A percentile compares a stretch with the other conserved stretches of the same genome.
Conservation (phyloP, 2,329 filamentous ascomycete species). For the Bipolaris zeicola region DNA sequence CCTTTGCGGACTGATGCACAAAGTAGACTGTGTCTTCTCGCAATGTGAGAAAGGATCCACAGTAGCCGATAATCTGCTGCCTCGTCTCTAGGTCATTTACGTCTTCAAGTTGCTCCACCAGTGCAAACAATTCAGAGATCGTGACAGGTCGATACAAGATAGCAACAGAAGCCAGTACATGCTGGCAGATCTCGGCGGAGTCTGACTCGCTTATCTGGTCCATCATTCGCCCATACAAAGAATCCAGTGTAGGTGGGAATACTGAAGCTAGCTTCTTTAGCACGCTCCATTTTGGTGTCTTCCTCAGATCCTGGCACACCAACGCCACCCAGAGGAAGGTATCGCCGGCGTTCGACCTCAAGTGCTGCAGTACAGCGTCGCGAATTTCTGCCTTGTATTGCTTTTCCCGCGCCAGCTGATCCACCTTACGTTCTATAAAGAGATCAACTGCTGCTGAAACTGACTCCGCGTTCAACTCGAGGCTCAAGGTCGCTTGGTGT, state of each 20-base stretch:
- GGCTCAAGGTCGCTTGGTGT: not conserved
- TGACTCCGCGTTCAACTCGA: conserved; percentile 14
- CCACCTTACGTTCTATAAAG: conserved; percentile 49
- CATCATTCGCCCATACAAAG: conserved; percentile 51
- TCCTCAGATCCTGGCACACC: conserved; percentile 44
- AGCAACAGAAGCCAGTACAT: conserved; percentile 44
- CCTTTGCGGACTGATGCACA: conserved; percentile 26
- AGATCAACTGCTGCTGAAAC: conserved; percentile 43
- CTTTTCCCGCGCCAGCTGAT: conserved; percentile 13
- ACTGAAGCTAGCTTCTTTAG: conserved; percentile 16
- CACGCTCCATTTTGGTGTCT: conserved; percentile 19
- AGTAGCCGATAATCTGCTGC: conserved; percentile 36
- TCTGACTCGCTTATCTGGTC: conserved; percentile 35
- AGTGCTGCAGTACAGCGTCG: conserved; percentile 9
- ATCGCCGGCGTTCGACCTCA: conserved; percentile 36
- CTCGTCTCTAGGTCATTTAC: not conserved
- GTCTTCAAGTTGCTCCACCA: conserved; percentile 17
- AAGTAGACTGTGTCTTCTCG: not conserved
- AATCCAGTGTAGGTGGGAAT: conserved; percentile 46
- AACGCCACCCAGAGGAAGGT: conserved; percentile 3
- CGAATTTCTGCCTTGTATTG: conserved; percentile 32
- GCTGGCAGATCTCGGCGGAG: conserved; percentile 39
- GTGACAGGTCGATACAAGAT: conserved; percentile 47
- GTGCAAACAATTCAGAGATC: conserved; percentile 41
- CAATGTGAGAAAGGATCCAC: conserved; percentile 42